A percentile compares a stretch with the other conserved stretches of the same genome.
Evolutionary conservation across 257 asterid genomes (phyloP).

Genomic region (Henckelia pumila): DNA sequence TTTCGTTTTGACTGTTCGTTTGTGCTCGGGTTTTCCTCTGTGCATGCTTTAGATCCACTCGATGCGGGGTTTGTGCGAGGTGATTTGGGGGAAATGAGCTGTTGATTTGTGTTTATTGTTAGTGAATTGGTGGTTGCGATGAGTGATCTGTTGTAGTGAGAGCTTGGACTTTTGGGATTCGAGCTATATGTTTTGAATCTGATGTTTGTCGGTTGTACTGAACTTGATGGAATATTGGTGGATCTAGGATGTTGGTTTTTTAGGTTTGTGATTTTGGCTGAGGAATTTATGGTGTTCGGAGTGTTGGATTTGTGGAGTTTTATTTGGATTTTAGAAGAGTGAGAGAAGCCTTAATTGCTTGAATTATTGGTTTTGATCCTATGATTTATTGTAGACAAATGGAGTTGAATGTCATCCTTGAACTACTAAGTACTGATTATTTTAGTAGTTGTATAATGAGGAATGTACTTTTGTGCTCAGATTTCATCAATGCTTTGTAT

Average conservation of each 20-base stretch:
- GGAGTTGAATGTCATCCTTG: background rate
- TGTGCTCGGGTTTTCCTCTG: background rate
- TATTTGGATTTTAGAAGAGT: background rate
- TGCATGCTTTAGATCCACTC: background rate
- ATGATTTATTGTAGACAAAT: background rate
- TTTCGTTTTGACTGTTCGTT: background rate
- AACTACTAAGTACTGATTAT: background rate
- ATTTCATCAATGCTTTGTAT: background rate
- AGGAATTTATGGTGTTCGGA: conserved; percentile 15
- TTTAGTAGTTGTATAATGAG: background rate
- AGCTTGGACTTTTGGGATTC: conserved; percentile 4
- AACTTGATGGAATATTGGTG: conserved; percentile 4
- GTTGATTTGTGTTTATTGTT: conserved; percentile 15
- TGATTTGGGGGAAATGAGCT: conserved; percentile 11
- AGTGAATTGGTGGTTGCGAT: conserved; percentile 3
- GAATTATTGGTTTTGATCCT: background rate
- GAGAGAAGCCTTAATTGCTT: conserved; percentile 16
- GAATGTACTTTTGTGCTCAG: background rate
- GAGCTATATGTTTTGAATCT: conserved; percentile 28
- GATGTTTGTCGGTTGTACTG: conserved; percentile 16
- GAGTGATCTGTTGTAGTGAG: conserved; percentile 22
- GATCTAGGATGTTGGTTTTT: conserved; percentile 29
- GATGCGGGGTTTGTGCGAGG: background rate
- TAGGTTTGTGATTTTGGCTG: conserved; percentile 19
- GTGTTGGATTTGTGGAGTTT: conserved; percentile 10